A percentile compares a stretch with the other conserved stretches of the same genome.
phyloP scores from a whole-genome alignment of 345 rosid species.

The Mallotus nudiflorus region DNA sequence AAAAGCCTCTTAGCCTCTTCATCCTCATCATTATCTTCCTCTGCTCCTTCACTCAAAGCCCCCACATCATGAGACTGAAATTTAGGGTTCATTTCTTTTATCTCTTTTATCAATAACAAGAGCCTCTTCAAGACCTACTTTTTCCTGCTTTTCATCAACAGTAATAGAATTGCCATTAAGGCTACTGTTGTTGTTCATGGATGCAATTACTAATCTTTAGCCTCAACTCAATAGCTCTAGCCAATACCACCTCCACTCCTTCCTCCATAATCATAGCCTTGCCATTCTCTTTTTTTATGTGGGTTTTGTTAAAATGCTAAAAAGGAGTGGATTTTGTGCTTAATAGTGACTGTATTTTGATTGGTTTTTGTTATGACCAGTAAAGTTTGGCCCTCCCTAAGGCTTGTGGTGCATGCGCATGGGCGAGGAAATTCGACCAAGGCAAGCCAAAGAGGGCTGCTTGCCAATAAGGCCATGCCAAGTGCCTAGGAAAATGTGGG shows the following conservation, averaged over 20 bases:
- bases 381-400: no score
- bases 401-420: no score
- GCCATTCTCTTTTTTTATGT: not conserved
- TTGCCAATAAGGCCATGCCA: no score
- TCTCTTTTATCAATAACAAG: slow-evolving; percentile 21
- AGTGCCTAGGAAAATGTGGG: no score
- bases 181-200: slow-evolving; percentile 24
- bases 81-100: slow-evolving; percentile 7
- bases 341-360: not conserved
- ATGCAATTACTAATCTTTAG: slow-evolving; percentile 69
- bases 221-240: slow-evolving; percentile 78
- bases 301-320: slow-evolving; percentile 2
- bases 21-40: slow-evolving; percentile 35
- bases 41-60: slow-evolving; percentile 34
- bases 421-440: no score
- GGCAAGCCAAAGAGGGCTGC: no score
- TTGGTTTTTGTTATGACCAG: no score
- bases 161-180: not conserved
- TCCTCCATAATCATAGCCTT: slow-evolving; percentile 51
- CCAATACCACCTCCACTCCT: slow-evolving; percentile 66
- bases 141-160: slow-evolving; percentile 8
- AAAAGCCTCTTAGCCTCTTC: slow-evolving; percentile 62
- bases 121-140: slow-evolving; percentile 13
- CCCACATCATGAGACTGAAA: slow-evolving; percentile 18
- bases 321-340: not conserved